phyloP scores from a whole-genome alignment of 371 early-diverging fungal genomes.

The Mucor plumbeus region DNA sequence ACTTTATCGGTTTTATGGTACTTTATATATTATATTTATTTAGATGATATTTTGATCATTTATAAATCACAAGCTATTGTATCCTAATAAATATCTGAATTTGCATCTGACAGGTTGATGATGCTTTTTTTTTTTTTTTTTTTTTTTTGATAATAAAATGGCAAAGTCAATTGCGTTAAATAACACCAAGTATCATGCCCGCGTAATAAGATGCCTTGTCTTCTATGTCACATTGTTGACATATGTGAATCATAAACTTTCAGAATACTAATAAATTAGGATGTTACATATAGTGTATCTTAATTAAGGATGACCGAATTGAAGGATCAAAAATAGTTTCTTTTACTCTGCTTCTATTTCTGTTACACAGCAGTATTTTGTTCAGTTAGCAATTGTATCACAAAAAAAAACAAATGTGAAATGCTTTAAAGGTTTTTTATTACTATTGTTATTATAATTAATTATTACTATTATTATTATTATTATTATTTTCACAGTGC shows the following conservation, averaged over 20 bases:
- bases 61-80: neutral
- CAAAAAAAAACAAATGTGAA: neutral
- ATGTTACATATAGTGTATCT: neutral
- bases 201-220: neutral
- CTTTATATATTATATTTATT: too few relatives aligned
- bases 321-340: slow-evolving; percentile 2
- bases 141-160: neutral
- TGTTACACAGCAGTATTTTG: slow-evolving; percentile 3
- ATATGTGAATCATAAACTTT: neutral
- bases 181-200: too few relatives aligned
- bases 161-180: neutral
- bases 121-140: neutral
- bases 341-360: neutral
- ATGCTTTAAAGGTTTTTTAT: neutral
- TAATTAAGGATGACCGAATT: slow-evolving; percentile 7
- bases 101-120: neutral
- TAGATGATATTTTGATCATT: neutral
- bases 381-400: neutral
- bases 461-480: too few relatives aligned
- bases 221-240: neutral
- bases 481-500: neutral
- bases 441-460: too few relatives aligned
- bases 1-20: neutral
- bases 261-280: neutral
- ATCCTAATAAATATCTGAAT: neutral